Base-by-base conservation (phyloP, 768 basidiomycete genomes). In the Rhizopogon sp. region DNA sequence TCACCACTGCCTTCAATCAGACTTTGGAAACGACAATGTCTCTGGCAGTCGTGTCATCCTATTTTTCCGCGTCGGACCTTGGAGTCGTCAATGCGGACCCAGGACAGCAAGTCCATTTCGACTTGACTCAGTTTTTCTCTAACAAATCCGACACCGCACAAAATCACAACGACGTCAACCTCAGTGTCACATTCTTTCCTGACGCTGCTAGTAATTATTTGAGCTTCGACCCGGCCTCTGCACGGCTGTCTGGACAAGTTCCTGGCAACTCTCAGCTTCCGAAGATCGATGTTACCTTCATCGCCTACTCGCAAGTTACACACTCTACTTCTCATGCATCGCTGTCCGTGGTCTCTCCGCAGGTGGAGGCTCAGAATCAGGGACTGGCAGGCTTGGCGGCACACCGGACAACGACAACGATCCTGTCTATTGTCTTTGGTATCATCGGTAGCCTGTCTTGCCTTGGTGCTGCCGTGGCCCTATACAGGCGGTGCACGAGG, bases 281-380 rank as follows among this genome's bases (percentile, higher is more conserved):
- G 16, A 74, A 76, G 43, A 74, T 84, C 40, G 67, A 70, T 1
- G 72, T 83, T 47, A 81, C 80, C 3, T 87, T 90, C 59, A 82
- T 83, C 6, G 89, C 87, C 3, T 88, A 83, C 67, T 87, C 85
- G 33, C 72, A 66, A 39, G 53, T 77, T 17, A 88, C 84, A 2
- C 88, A 84, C 60, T 85, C 88, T 14, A 87, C 82, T 1, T 90
- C 88, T 17, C 86, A 88, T 61, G 75, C 85, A 1, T 78, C 60
- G 53, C 73, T 90, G 16, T 67, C 76, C 1, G 72, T 90, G 31
- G 76, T 52, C 66, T 84, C 54, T 66, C 76, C 42, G 59, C 74
- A 35, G 53, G 65, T 43, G 67, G 74, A 55, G 69, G 69, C 79
- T 58, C 72, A 76, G 39, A 59, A 60, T 7, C 50, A 44, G 25